Conservation (phyloP, 805 yeast species). For the Monosporozyma solicola region DNA sequence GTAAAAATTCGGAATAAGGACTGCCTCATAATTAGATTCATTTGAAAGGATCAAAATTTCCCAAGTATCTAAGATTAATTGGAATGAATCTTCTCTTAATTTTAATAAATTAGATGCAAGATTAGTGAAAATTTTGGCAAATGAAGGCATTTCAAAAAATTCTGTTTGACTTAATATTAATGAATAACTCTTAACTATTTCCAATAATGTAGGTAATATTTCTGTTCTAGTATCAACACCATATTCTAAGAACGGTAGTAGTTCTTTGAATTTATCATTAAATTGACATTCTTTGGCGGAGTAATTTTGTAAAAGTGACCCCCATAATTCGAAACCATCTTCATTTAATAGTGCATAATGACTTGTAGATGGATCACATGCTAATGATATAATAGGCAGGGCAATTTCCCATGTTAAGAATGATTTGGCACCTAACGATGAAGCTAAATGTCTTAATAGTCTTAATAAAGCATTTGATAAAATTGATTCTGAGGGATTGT, state of each 20-base stretch:
- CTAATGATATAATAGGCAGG: slow-evolving; percentile 51
- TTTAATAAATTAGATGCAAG: slow-evolving; percentile 46
- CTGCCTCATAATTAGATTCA: slow-evolving; percentile 18
- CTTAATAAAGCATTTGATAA: slow-evolving; percentile 45
- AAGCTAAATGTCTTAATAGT: slow-evolving; percentile 46
- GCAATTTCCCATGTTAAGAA: slow-evolving; percentile 45
- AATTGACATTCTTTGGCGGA: slow-evolving; percentile 32
- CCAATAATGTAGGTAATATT: slow-evolving; percentile 53
- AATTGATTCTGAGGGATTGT: slow-evolving; percentile 29
- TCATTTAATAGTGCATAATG: slow-evolving; percentile 56
- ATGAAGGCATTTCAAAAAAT: slow-evolving; percentile 22
- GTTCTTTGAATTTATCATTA: slow-evolving; percentile 33
- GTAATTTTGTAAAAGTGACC: slow-evolving; percentile 52
- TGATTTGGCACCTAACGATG: slow-evolving; percentile 47
- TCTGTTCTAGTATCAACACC: slow-evolving; percentile 68
- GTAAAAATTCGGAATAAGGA: slow-evolving; percentile 19
- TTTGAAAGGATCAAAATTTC: slow-evolving; percentile 23
- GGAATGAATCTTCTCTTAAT: slow-evolving; percentile 65
- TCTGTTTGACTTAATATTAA: slow-evolving; percentile 37
- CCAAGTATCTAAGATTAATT: slow-evolving; percentile 35
- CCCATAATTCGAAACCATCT: slow-evolving; percentile 84
- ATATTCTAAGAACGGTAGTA: slow-evolving; percentile 44
- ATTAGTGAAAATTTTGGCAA: slow-evolving; percentile 34
- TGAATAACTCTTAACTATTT: slow-evolving; percentile 55
- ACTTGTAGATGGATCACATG: slow-evolving; percentile 54